Evolutionary conservation across 768 basidiomycete genomes (phyloP), one percentile per base, ranked within the genome.

Genomic region (Calvatia gigantea): DNA sequence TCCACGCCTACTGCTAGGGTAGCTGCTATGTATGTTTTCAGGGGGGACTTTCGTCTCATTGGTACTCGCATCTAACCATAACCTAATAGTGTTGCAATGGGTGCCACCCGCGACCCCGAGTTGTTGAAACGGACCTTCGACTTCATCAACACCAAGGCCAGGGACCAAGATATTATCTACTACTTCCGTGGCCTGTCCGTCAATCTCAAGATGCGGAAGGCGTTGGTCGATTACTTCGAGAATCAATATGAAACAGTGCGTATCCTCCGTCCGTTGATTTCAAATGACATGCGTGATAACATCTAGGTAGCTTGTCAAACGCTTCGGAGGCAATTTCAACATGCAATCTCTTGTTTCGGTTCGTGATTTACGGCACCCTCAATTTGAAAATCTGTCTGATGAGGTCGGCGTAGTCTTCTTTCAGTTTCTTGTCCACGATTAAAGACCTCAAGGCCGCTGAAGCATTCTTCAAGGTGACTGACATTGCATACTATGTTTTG

Each of bases 1-100:
- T 79, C 81, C 59, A 91, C 89, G 19, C 88, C 94, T 0, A 82
- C 85, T 5, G 78, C 86, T 32, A 83, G 84, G 62, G 81, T 83
- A 23, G 77, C 86, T 37, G 87, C 89, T 14, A 85, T 90, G 85
- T 86, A 66, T 64, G 82, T 69, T 31, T 31, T 2, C 41, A 11
- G 41, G 8, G 6, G 43, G 6, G 54, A 31, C 12, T 27, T 46
- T 21, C 37, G n/a, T 15, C 17, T n/a, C 25, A 14, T 14, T 19
- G 9, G 11, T 23, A 12, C 23, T 55, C 25, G 25, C 38, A 7
- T 50, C 45, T 67, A 14, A 66, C 47, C 17, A 38, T 32, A 29
- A 41, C 51, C 17, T 63, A 60, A 52, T 56, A 90, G 91, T 66
- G 64, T 69, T 52, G 91, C 85, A 1, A 75, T 95, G 74, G 82